Base-by-base conservation (phyloP, 2,329 filamentous ascomycete genomes). In the Trichoderma afroharzianum region DNA sequence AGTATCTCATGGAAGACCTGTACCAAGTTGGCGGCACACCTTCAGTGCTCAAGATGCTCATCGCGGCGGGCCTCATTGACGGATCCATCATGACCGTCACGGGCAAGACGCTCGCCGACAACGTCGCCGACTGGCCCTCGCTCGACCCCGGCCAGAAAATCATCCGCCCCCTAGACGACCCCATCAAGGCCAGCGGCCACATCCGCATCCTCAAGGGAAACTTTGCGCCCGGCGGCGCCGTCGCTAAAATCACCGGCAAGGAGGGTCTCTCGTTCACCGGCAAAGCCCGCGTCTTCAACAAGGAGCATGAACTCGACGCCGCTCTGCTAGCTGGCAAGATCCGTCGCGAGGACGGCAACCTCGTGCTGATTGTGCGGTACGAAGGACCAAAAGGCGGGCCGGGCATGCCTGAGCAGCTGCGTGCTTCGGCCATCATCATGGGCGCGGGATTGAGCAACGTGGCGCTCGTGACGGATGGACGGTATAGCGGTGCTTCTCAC, bases 231-330 rank as follows among this genome's bases (percentile, higher is more conserved):
- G 92, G 90, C 12, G 95, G 95, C 39, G 93, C 95, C 1, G 95
- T 98, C 1, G 95, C 94, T 72, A 98, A 98, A 82, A 98, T 98
- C 81, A 98, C 95, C 0, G 95, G 95, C 43, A 98, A 98, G 80
- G 95, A 98, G 81, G 95, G 95, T 3, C 87, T 94, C 7, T 85
- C 83, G 14, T 98, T 98, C 81, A 91, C 87, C 0, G 95, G 95
- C 63, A 90, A 89, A 74, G 95, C 94, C 0, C 87, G 90, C 24
- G 93, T 97, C 59, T 98, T 96, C 80, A 86, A 98, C 82, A 95
- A 96, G 78, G 95, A 98, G 81, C 86, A 90, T 75, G 87, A 91
- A 75, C 89, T 98, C 58, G 90, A 97, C 79, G 82, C 86, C 0
- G 94, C 95, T 0, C 86, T 98, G 63, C 92, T 94, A 61, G 88